phyloP scores from a whole-genome alignment of 2,329 filamentous ascomycete genomes.

The Chrysoporthe cubensis region DNA sequence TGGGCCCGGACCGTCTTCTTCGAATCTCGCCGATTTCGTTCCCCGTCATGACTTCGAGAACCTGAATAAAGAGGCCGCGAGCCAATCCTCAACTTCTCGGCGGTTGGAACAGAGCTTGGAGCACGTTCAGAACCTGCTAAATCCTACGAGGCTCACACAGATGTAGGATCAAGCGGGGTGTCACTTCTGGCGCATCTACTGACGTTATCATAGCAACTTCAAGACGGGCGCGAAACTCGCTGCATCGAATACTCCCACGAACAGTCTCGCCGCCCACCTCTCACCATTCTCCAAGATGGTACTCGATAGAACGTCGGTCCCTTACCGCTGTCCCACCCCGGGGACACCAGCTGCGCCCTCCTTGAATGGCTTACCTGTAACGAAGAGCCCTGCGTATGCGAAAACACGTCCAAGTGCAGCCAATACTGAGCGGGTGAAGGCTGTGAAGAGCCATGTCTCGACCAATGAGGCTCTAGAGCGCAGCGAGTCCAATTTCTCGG shows the following conservation, averaged over 20 bases:
- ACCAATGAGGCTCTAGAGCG: slow-evolving; percentile 39
- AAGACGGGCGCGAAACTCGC: slow-evolving; percentile 50
- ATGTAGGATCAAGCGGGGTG: slow-evolving; percentile 54
- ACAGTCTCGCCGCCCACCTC: slow-evolving; percentile 46
- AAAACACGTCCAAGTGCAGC: slow-evolving; percentile 32
- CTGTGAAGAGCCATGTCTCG: slow-evolving; percentile 24
- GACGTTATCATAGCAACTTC: slow-evolving; percentile 56
- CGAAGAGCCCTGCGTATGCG: slow-evolving; percentile 32
- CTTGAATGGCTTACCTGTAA: slow-evolving; percentile 37
- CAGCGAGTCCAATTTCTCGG: slow-evolving; percentile 49
- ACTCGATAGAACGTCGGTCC: slow-evolving; percentile 46
- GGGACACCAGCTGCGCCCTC: slow-evolving; percentile 37
- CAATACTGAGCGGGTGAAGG: slow-evolving; percentile 3
- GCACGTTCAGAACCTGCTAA: slow-evolving; percentile 75
- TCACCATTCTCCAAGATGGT: slow-evolving; percentile 57
- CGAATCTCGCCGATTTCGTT: slow-evolving; percentile 56
- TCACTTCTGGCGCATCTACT: slow-evolving; percentile 30
- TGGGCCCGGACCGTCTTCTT: slow-evolving; percentile 57
- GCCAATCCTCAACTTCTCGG: slow-evolving; percentile 61
- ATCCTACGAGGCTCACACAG: slow-evolving; percentile 70
- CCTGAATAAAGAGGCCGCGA: slow-evolving; percentile 71
- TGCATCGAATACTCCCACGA: slow-evolving; percentile 36
- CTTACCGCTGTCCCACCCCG: slow-evolving; percentile 46
- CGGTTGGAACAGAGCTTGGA: slow-evolving; percentile 72
- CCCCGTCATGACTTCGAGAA: slow-evolving; percentile 62